Base-by-base conservation (phyloP, 2,329 filamentous ascomycete species). In the Fusarium veterinarium region DNA sequence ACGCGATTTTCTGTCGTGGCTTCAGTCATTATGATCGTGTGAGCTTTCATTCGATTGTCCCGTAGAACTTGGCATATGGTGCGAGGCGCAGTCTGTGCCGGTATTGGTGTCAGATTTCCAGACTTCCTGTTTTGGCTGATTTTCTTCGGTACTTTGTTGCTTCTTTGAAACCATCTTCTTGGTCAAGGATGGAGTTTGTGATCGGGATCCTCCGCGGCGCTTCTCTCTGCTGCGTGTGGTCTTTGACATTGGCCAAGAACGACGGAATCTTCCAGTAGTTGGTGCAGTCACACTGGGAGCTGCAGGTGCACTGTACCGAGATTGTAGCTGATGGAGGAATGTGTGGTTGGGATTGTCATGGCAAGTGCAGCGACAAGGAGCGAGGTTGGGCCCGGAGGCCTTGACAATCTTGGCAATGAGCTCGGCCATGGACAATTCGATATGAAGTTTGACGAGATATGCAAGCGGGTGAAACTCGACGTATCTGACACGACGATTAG, bases 371-470 rank as follows among this genome's bases (percentile, higher is more conserved):
- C 67, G 67, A 51, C 74, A 77, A 25, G 38, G 40, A 19, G 64
- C 51, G 13, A 67, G 67, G 25, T 73, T 65, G 10, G 62, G 67
- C 1, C 76, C 69, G 2, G 74, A 64, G 5, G 71, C 64, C n/a
- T 74, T 77, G 38, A 77, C 76, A 12, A 77, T 77, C 33, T 76
- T 77, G 20, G 76, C 76, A 23, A 77, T 77, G 13, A 77, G 75
- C 25, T 77, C 68, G 31, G 76, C 75, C 76, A 77, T 77, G 31
- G 66, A 76, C 25, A 77, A 52, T 37, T 77, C 76, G 30, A 77
- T 77, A 17, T 77, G 76, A 33, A 77, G 72, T 58, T 77, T 77
- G 49, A 77, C 76, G 19, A 77, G 72, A 52, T 77, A 77, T 60
- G 76, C 76, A 38, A 77, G 69, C 2, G 76, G 76, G 13, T 77